phyloP scores from a whole-genome alignment of 352 stramenopile genomes.

The Globisporangium okanoganense region DNA sequence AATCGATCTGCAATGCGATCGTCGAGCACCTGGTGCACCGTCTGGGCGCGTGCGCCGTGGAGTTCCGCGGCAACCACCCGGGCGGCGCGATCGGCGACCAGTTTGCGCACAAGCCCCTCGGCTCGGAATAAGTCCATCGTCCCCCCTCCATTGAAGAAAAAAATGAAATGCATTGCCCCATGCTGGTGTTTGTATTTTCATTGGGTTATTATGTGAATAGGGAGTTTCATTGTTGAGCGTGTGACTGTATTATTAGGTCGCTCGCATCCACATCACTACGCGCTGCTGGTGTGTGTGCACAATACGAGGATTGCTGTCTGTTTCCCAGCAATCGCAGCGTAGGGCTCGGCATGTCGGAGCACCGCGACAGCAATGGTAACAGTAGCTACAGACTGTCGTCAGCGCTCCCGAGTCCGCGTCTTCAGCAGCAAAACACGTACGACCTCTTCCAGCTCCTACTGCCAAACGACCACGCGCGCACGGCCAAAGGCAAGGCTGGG shows the following conservation, averaged over 20 bases:
- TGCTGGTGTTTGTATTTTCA: background rate
- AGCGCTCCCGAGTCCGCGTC: background rate
- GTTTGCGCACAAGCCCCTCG: background rate
- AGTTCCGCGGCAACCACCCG: conserved; percentile 61
- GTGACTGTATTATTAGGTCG: too few species aligned
- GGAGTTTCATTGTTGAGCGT: background rate
- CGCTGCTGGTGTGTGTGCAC: background rate
- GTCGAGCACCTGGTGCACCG: conserved; percentile 52
- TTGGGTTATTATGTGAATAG: too few species aligned
- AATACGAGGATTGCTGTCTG: background rate
- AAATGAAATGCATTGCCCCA: background rate
- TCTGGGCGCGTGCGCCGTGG: conserved; percentile 21
- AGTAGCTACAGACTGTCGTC: background rate
- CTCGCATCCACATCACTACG: too few species aligned
- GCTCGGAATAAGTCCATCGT: background rate
- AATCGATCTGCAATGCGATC: conserved; percentile 72
- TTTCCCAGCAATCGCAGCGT: background rate
- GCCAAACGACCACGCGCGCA: conserved; percentile 25
- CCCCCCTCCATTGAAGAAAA: too few species aligned
- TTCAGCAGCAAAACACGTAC: conserved; percentile 1
- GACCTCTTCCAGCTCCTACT: conserved; percentile 37
- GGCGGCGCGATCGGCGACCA: conserved; percentile 56
- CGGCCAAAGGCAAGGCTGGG: conserved; percentile 23
- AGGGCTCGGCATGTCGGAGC: background rate
- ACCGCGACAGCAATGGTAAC: background rate